Base-by-base conservation (phyloP, 176 grass and related monocot species). In the Juncus effusus region DNA sequence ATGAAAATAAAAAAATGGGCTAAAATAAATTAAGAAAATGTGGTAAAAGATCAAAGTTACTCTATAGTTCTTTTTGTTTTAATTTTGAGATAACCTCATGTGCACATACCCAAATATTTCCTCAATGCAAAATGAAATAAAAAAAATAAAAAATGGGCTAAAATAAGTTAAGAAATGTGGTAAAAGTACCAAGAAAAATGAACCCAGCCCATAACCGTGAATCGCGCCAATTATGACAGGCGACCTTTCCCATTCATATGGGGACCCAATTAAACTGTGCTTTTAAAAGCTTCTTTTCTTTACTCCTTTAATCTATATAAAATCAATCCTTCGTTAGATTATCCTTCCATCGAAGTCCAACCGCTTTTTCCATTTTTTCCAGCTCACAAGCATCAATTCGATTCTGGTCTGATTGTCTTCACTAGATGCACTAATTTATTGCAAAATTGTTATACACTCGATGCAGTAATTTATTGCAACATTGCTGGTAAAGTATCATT, bases 191-290 rank as follows among this genome's bases (percentile, higher is more conserved):
- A 9, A 47, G 44, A 47, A 47, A 9, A 47, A 28, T 28, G 19
- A 9, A 47, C 41, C 6, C 41, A 6, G 14, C 3, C 40, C 66
- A 53, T 0, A 16, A 36, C 62, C 76, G 69, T 75, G 76, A 75
- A 70, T 70, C 64, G 70, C 71, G 76, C 70, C 70, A 73, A 71
- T 70, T 61, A 11, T 39, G 53, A 15, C 63, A 56, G 49, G 41
- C 8, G 9, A 58, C 42, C 51, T 13, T 12, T 55, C n/a, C 0
- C 51, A 4, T 0, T 40, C 66, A 55, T 4, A 60, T 28, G 47
- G 56, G 38, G 62, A 6, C 56, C 16, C 47, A 5, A 53, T 51
- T 35, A 40, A 7, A 66, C 39, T 41, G 61, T 13, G 49, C 62
- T 47, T 52, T 45, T 16, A 8, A 36, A 53, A 51, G 40, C 37